A percentile compares a stretch with the other conserved stretches of the same genome.
Conservation (phyloP, 2,329 filamentous ascomycete genomes). For the Fusarium mexicanum region DNA sequence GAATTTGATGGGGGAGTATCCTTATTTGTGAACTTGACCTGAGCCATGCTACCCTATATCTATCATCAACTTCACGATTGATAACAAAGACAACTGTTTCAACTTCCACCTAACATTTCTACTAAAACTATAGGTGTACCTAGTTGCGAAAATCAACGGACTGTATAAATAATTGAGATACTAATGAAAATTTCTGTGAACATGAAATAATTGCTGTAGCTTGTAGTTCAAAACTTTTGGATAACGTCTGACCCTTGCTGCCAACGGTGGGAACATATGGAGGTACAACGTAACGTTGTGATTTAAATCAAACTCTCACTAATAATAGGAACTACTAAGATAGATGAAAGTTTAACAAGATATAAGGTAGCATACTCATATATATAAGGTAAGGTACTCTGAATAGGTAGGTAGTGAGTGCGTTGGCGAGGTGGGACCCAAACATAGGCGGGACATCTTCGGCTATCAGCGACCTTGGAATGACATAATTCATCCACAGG, state of each 20-base stretch:
- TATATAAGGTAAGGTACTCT: not conserved
- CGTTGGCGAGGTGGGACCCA: not conserved
- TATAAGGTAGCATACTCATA: not conserved
- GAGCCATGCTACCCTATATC: not conserved
- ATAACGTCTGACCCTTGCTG: accelerated
- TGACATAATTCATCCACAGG: slow-evolving; percentile 30
- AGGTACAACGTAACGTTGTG: no score
- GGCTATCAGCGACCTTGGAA: slow-evolving; percentile 8
- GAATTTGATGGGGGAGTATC: slow-evolving; percentile 21
- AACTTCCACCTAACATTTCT: not conserved
- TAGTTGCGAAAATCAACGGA: no score
- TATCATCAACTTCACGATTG: not conserved
- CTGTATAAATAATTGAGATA: no score
- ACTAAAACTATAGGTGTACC: not conserved
- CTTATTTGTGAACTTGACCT: not conserved
- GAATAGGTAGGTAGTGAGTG: not conserved
- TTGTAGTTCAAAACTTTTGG: no score
- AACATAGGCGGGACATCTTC: slow-evolving; percentile 14
- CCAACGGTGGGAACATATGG: not conserved
- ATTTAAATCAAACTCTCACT: not conserved
- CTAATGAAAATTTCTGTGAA: no score
- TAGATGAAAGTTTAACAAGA: not conserved
- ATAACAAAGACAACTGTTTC: not conserved
- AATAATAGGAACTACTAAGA: no score
- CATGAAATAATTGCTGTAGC: no score